Evolutionary conservation across 441 rosid species (phyloP), one percentile per base, ranked within the genome.

Genomic region (Melastoma candidum): DNA sequence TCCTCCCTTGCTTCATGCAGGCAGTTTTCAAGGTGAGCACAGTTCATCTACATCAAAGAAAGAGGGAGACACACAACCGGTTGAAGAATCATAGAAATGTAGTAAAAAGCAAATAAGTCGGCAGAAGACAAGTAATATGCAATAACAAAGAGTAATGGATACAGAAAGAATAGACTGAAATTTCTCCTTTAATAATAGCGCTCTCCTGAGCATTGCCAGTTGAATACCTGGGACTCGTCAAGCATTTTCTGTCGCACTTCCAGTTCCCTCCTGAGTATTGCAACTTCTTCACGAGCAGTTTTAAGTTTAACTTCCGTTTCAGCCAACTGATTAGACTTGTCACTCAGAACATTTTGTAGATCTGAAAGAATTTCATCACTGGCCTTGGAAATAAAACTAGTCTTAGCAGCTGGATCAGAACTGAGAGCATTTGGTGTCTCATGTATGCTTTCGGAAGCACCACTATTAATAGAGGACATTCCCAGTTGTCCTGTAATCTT

Each of bases 1-100:
- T 87, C 97, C 71, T 90, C 86, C 77, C 99, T 87, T 65, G 96
- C 96, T 74, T 94, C 96, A 72, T 94, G 97, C 75, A 94, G 78
- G 72, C 94, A 85, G 66, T 90, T 94, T 77, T 94, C 99, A 71
- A 94, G 74, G 79, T 85, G 96, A 54, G 95, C 99, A 67, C 96
- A 87, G 58, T 94, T 94, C 96, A 94, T 85, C 99, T 94, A 79
- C 13, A 39, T 39, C 56, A 52, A 52, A 59, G 46, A 60, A 63
- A 46, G 60, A 52, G 55, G 41, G 6, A 36, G 41, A 36, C 41
- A 36, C 6, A 36, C 8, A 36, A 36, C 41, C 41, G 8, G 41
- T 36, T 36, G 41, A 36, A 36, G 41, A 36, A 36, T 36, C 41
- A 36, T 36, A 36, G 41, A 36, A 36, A 29, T 29, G 36, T 7